These are phyloP conservation scores for Scheffersomyces amazonensis DNA, from an alignment of 805 yeast genomes.

Conservation along the genomic window DNA sequence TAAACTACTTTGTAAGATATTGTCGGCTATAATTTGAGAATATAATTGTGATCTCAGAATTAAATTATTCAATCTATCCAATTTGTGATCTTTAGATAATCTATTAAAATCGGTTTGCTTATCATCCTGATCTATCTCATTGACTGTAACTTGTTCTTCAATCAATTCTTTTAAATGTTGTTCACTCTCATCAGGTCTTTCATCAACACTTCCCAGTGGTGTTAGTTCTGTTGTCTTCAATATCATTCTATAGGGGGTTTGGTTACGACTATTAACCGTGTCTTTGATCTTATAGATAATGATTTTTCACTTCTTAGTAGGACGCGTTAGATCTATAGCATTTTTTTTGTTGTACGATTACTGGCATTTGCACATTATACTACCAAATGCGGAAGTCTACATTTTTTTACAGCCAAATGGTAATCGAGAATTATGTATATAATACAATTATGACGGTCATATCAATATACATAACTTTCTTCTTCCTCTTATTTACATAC, in stretches of 20 bases:
- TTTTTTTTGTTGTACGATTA: too few species aligned
- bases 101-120: slow-evolving; percentile 40
- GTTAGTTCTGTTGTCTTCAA: not conserved
- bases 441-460: not conserved
- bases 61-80: slow-evolving; percentile 65
- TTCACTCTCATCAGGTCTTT: slow-evolving; percentile 3
- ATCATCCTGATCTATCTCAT: not conserved
- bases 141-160: not conserved
- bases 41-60: slow-evolving; percentile 88
- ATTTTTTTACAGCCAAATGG: not conserved
- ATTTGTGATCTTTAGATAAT: slow-evolving; percentile 52
- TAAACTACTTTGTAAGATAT: slow-evolving; percentile 54
- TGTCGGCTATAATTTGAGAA: slow-evolving; percentile 81
- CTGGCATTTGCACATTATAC: too few species aligned
- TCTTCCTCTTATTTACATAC: too few species aligned
- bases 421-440: not conserved
- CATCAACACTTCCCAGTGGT: too few species aligned
- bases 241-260: too few species aligned
- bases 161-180: slow-evolving; percentile 3
- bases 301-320: too few species aligned
- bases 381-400: not conserved
- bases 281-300: too few species aligned
- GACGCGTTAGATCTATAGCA: too few species aligned
- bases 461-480: not conserved
- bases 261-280: too few species aligned